phyloP scores from a whole-genome alignment of 805 yeast species.

The Pichia deserticola region DNA sequence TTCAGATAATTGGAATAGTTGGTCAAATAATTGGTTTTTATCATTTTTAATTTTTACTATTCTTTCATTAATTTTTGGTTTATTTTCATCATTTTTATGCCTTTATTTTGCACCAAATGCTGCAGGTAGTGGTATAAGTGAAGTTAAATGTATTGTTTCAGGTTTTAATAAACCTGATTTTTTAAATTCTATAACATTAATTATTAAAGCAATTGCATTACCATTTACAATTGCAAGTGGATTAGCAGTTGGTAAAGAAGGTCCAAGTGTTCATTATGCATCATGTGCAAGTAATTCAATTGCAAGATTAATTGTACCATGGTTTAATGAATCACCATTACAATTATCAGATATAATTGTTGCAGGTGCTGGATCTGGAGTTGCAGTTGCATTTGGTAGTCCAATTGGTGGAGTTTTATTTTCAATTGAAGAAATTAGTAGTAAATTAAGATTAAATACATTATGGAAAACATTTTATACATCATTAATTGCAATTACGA shows the following conservation, averaged over 20 bases:
- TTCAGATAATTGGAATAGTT: constrained; percentile 65
- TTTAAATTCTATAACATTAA: constrained; percentile 61
- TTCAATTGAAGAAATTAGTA: constrained; percentile 83
- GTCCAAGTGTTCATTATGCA: constrained; percentile 97
- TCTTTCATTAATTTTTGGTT: constrained; percentile 55
- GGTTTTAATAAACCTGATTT: constrained; percentile 82
- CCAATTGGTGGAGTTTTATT: constrained; percentile 96
- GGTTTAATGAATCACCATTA: constrained; percentile 39
- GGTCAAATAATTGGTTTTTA: constrained; percentile 41
- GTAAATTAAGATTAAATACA: constrained; percentile 65
- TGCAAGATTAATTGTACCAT: constrained; percentile 41
- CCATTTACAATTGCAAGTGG: constrained; percentile 94
- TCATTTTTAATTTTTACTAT: constrained; percentile 54
- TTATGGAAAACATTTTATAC: constrained; percentile 91
- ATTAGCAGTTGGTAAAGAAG: constrained; percentile 91
- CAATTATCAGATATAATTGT: constrained; percentile 55
- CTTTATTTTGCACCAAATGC: constrained; percentile 75
- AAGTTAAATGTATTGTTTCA: constrained; percentile 87
- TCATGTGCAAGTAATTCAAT: constrained; percentile 89
- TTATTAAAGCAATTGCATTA: constrained; percentile 69
- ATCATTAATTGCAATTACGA: constrained; percentile 78
- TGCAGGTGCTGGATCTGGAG: constrained; percentile 96
- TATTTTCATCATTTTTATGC: constrained; percentile 61
- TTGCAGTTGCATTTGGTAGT: constrained; percentile 95
- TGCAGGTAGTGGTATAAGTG: constrained; percentile 96